These are phyloP conservation scores for Scytalidium lignicola DNA, from an alignment of 2,329 filamentous ascomycete genomes.

Conservation along the genomic window DNA sequence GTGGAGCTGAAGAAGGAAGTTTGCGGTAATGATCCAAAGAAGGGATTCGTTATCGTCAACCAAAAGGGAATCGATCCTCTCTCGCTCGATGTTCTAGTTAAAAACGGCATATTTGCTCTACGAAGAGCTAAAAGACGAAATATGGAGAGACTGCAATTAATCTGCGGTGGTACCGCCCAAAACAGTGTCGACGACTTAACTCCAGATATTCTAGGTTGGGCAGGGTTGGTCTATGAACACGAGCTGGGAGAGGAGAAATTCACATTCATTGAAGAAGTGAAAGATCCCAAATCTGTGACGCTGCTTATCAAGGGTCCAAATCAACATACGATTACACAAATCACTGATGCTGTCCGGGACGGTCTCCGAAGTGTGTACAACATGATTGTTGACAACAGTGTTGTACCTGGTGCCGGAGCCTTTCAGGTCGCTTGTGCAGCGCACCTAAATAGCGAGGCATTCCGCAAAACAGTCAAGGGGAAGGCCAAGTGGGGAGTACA, in stretches of 20 bases:
- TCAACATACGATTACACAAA: slow-evolving; percentile 90
- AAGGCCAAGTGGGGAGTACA: slow-evolving; percentile 96
- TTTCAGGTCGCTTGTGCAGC: slow-evolving; percentile 93
- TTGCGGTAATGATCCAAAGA: slow-evolving; percentile 86
- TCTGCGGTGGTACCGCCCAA: slow-evolving; percentile 86
- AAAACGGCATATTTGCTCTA: slow-evolving; percentile 95
- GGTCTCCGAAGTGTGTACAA: slow-evolving; percentile 97
- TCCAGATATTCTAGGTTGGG: slow-evolving; percentile 88
- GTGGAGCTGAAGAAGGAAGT: slow-evolving; percentile 97
- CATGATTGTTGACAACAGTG: slow-evolving; percentile 96
- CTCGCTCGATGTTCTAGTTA: slow-evolving; percentile 90
- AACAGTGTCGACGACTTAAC: slow-evolving; percentile 94
- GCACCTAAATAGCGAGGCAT: slow-evolving; percentile 80
- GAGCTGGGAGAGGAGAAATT: slow-evolving; percentile 98
- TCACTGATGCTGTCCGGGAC: slow-evolving; percentile 93
- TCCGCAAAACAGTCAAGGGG: slow-evolving; percentile 88
- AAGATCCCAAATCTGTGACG: slow-evolving; percentile 97
- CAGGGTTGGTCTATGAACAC: slow-evolving; percentile 94
- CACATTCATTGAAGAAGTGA: slow-evolving; percentile 97
- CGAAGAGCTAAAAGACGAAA: slow-evolving; percentile 95
- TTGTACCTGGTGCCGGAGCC: slow-evolving; percentile 88
- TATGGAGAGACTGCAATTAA: slow-evolving; percentile 95
- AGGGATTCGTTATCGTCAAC: slow-evolving; percentile 97
- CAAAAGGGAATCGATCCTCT: slow-evolving; percentile 98
- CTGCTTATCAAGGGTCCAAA: slow-evolving; percentile 98